phyloP scores from a whole-genome alignment of 129 eudicot genomes.

The Smallanthus sonchifolius region DNA sequence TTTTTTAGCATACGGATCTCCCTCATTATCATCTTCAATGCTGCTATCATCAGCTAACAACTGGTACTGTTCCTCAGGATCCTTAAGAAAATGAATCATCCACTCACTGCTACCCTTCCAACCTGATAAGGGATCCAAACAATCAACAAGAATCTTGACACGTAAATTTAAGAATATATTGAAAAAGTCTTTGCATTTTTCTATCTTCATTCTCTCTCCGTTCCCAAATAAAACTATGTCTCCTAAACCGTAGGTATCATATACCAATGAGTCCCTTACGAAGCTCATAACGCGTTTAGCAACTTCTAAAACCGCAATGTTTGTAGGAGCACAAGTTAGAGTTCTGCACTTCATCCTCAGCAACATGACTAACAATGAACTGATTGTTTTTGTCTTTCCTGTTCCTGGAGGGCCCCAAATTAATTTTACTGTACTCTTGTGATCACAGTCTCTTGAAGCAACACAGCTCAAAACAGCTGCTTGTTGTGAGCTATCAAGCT shows the following conservation, averaged over 20 bases:
- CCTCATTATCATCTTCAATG: constrained; percentile 5
- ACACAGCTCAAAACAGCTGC: constrained; percentile 47
- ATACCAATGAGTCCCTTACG: constrained; percentile 18
- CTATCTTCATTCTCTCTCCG: constrained; percentile 49
- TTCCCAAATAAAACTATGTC: constrained; percentile 67
- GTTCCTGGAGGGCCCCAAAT: constrained; percentile 95
- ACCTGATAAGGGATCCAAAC: constrained; percentile 38
- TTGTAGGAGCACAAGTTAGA: constrained; percentile 73
- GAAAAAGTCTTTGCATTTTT: constrained; percentile 42
- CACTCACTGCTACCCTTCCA: constrained; percentile 39
- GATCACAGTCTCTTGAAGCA: constrained; percentile 37
- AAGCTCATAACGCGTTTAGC: constrained; percentile 33
- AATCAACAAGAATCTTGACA: constrained; percentile 21
- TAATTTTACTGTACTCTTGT: constrained; percentile 36
- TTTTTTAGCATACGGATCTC: not conserved
- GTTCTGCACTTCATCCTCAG: constrained; percentile 51
- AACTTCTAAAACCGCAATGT: constrained; percentile 57
- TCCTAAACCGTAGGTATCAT: constrained; percentile 63
- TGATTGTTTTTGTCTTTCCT: constrained; percentile 60
- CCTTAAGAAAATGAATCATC: constrained; percentile 45
- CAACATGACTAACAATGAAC: constrained; percentile 30
- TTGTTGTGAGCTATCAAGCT: constrained; percentile 54
- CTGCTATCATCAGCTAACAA: constrained; percentile 16
- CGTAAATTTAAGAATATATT: constrained; percentile 43
- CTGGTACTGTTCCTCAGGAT: constrained; percentile 40